Conservation (phyloP, 495 filamentous ascomycete genomes). For the Daldinia vernicosa region DNA sequence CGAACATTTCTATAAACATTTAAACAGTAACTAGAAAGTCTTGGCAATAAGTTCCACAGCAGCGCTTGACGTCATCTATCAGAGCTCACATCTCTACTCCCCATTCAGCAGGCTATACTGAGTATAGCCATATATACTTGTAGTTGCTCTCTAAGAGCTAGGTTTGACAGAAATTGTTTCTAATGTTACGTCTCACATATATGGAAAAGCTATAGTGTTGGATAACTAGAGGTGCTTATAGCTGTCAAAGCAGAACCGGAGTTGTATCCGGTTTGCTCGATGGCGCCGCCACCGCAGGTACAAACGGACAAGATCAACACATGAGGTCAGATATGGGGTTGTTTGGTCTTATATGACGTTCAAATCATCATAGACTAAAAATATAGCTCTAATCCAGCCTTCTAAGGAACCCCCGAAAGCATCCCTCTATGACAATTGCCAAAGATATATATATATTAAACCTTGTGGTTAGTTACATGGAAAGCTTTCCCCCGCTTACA, state of each 20-base stretch:
- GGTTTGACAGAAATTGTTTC: too few relatives aligned
- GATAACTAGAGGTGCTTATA: not conserved
- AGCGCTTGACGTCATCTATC: not conserved
- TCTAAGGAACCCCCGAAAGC: not conserved
- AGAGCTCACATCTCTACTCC: not conserved
- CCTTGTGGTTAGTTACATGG: too few relatives aligned
- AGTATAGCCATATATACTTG: too few relatives aligned
- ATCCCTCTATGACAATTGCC: not conserved
- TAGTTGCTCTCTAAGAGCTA: too few relatives aligned
- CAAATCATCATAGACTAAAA: conserved; percentile 21
- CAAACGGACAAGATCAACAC: conserved; percentile 4
- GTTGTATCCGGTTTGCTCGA: not conserved
- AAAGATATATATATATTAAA: not conserved
- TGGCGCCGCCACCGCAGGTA: conserved; percentile 23
- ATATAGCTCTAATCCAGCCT: not conserved
- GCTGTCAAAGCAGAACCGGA: not conserved
- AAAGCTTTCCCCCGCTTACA: not conserved
- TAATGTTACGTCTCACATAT: not conserved
- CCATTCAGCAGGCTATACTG: too few relatives aligned
- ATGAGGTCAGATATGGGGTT: conserved; percentile 22
- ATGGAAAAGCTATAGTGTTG: too few relatives aligned
- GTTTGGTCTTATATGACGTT: conserved; percentile 4
- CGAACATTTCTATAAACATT: too few relatives aligned
- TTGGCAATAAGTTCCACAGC: not conserved
- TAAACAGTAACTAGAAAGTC: not conserved